Percentiles rank a stretch among this genome's conserved stretches.
These are phyloP conservation scores for Magnusiomyces ingens DNA, from an alignment of 1,139 yeast species.

Conservation along the genomic window DNA sequence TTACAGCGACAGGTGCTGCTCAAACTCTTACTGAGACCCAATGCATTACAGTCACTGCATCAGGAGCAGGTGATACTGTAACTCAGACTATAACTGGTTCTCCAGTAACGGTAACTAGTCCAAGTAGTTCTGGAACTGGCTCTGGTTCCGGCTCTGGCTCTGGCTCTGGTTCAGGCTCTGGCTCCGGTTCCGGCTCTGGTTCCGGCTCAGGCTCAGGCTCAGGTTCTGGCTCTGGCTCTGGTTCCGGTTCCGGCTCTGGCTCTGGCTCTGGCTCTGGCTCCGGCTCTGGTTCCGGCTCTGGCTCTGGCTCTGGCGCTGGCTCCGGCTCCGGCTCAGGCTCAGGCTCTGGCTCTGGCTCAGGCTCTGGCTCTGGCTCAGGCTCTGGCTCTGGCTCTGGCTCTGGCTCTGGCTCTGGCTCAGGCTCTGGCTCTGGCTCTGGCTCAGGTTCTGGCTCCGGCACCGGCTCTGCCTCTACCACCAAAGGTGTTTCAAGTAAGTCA, in stretches of 20 bases:
- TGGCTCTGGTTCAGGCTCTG: constrained; percentile 1
- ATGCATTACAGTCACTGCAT: constrained; percentile 15
- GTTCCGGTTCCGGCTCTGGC: constrained; percentile 4
- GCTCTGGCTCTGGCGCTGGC: constrained; percentile 4
- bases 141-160: constrained; percentile 4
- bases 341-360: constrained; percentile 6
- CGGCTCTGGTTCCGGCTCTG: constrained; percentile 4
- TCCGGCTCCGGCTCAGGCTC: constrained; percentile 4
- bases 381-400: constrained; percentile 8
- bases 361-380: constrained; percentile 6
- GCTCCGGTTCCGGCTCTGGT: constrained; percentile 5
- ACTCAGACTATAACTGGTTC: constrained; percentile 11
- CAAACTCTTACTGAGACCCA: constrained; percentile 12
- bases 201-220: not conserved
- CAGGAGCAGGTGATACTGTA: constrained; percentile 9
- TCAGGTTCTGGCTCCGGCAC: constrained; percentile 9
- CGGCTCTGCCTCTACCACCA: constrained; percentile 3
- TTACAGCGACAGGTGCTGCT: constrained; percentile 13
- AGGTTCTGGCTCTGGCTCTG: constrained; percentile 7
- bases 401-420: constrained; percentile 6
- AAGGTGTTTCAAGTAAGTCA: not conserved
- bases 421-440: constrained; percentile 4
- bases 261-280: constrained; percentile 3
- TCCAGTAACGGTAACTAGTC: constrained; percentile 9
- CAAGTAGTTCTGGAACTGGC: constrained; percentile 3